Evolutionary conservation across 192 early-diverging fungal species (phyloP).

Genomic region (Entrophospora sp.): DNA sequence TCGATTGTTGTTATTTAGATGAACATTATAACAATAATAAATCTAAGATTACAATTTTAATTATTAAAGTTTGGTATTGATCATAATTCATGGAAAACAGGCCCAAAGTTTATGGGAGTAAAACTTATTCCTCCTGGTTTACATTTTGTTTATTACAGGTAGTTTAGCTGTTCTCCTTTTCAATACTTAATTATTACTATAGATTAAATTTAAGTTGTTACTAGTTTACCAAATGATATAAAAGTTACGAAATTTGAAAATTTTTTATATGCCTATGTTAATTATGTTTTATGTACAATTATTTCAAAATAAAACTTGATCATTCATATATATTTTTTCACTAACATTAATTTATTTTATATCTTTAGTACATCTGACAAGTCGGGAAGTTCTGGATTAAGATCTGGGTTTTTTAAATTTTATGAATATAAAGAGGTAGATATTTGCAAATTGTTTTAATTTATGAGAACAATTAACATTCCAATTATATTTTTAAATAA

Average conservation of each 20-base stretch:
- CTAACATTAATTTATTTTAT: too few relatives aligned
- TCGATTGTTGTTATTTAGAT: not conserved
- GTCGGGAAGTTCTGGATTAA: constrained; percentile 41
- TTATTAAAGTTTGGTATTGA: constrained; percentile 79
- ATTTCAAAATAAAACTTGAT: too few relatives aligned
- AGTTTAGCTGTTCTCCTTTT: too few relatives aligned
- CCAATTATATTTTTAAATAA: not conserved
- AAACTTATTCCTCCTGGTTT: constrained; percentile 91
- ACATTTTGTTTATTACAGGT: constrained; percentile 82
- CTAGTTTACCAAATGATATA: too few relatives aligned
- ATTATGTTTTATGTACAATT: too few relatives aligned
- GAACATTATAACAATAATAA: too few relatives aligned
- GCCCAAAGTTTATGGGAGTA: constrained; percentile 83
- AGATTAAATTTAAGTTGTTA: not conserved
- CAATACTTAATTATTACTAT: too few relatives aligned
- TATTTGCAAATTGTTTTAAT: too few relatives aligned
- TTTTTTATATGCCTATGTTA: too few relatives aligned
- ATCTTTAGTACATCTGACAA: constrained; percentile 28
- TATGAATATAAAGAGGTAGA: constrained; percentile 57
- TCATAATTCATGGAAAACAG: constrained; percentile 80
- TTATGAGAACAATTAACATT: too few relatives aligned
- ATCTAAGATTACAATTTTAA: not conserved
- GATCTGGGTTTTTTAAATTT: constrained; percentile 69
- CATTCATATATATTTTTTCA: too few relatives aligned
- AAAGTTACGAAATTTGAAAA: too few relatives aligned